Percentiles rank a stretch among this genome's conserved stretches.
phyloP scores from a whole-genome alignment of 1,139 yeast species.

The Arxiozyma slooffiae region DNA sequence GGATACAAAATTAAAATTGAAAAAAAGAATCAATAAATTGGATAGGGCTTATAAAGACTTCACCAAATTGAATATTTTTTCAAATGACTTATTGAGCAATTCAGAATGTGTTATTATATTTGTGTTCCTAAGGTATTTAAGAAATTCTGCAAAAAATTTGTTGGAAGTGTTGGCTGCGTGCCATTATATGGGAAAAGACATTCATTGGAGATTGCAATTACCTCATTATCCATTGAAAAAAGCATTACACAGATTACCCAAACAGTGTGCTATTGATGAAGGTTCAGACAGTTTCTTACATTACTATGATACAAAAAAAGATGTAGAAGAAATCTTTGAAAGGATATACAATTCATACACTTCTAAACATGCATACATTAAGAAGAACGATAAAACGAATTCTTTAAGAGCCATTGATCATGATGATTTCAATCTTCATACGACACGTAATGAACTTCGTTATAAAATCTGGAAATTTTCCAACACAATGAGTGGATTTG shows the following conservation, averaged over 20 bases:
- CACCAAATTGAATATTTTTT: conserved; percentile 30
- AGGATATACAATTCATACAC: conserved; percentile 36
- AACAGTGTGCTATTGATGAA: conserved; percentile 38
- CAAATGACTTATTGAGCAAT: conserved; percentile 30
- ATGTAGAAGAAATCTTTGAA: conserved; percentile 42
- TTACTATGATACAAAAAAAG: conserved; percentile 36
- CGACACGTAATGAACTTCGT: conserved; percentile 30
- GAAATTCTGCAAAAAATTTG: conserved; percentile 33
- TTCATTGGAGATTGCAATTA: conserved; percentile 29
- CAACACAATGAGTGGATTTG: conserved; percentile 31
- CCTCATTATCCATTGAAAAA: conserved; percentile 36
- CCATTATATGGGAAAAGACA: conserved; percentile 14
- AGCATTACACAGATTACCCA: conserved; percentile 35
- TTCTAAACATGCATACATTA: conserved; percentile 27
- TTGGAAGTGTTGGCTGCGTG: conserved; percentile 19
- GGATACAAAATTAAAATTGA: conserved; percentile 14
- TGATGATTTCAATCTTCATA: conserved; percentile 33
- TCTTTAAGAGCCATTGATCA: conserved; percentile 33
- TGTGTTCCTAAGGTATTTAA: conserved; percentile 31
- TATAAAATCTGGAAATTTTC: conserved; percentile 34
- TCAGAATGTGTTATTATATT: conserved; percentile 31
- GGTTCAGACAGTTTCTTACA: conserved; percentile 39
- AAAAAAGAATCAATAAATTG: conserved; percentile 25
- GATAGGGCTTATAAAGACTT: conserved; percentile 31
- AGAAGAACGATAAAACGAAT: conserved; percentile 7